These are phyloP conservation scores for Daldinia eschscholtzii DNA, from an alignment of 2,329 filamentous ascomycete species.

Conservation along the genomic window DNA sequence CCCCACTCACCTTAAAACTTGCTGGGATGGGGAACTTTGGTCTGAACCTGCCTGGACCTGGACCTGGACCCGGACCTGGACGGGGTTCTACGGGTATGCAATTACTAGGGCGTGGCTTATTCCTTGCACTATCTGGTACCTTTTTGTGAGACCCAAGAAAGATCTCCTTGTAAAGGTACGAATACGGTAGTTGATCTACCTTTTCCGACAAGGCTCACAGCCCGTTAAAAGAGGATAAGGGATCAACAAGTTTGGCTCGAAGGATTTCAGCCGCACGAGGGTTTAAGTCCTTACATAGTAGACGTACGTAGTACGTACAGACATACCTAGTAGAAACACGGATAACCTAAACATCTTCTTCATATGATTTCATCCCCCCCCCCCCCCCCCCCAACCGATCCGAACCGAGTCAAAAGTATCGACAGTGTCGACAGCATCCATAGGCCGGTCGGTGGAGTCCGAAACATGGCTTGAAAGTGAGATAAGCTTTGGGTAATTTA, in stretches of 20 bases:
- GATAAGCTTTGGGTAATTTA: slow-evolving; percentile 20
- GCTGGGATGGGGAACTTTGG: slow-evolving; percentile 29
- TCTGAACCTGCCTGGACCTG: slow-evolving; percentile 19
- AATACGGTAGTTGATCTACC: slow-evolving; percentile 25
- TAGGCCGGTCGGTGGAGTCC: slow-evolving; percentile 12
- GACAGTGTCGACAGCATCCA: background rate
- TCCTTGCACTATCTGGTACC: slow-evolving; percentile 28
- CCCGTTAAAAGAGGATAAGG: slow-evolving; percentile 9
- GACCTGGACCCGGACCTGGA: slow-evolving; percentile 13
- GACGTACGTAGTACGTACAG: background rate
- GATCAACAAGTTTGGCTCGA: slow-evolving; percentile 26
- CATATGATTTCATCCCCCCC: background rate
- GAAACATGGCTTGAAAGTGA: slow-evolving; percentile 27
- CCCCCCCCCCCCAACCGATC: background rate
- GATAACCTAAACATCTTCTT: background rate
- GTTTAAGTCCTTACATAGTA: background rate
- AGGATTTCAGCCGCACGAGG: slow-evolving; percentile 40
- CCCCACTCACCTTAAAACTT: slow-evolving; percentile 39
- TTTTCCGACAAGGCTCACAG: slow-evolving; percentile 5
- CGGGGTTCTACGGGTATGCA: slow-evolving; percentile 26
- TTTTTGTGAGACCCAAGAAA: slow-evolving; percentile 32
- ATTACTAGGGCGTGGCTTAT: slow-evolving; percentile 8
- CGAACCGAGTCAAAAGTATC: background rate
- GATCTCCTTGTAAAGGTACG: slow-evolving; percentile 21
- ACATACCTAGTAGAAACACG: background rate